Base-by-base conservation (phyloP, 495 filamentous ascomycete genomes). In the Diplogelasinospora grovesii region DNA sequence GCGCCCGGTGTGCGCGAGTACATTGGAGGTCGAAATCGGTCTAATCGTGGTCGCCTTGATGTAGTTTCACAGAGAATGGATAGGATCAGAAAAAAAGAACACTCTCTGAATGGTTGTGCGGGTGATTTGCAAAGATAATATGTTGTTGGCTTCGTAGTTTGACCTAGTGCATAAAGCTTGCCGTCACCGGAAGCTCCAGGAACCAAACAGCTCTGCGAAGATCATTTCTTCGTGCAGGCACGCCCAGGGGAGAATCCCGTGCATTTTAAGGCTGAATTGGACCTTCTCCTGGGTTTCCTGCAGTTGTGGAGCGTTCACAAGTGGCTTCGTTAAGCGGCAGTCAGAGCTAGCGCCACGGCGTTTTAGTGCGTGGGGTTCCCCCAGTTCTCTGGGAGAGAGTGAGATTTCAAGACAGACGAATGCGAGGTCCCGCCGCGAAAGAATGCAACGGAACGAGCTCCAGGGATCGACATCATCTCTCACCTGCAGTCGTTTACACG, bases 221-320 rank as follows among this genome's bases (percentile, higher is more conserved):
- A 22, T 33, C 16, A 10, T n/a, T 35, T 32, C 33, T 16, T 29
- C 27, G 16, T 25, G 36, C 31, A 37, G 15, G 15, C 24, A 40
- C 24, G 19, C 11, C 20, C 18, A 13, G 15, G 35, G 19, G 24
- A 15, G 15, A 19, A n/a, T 9, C n/a, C 21, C 28, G 27, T 34
- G 23, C 20, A 25, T 24, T 34, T 41, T 46, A 41, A 53, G 45
- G 38, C 42, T 49, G 39, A 46, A 43, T 43, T 29, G 21, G 20
- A 36, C 36, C 39, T 47, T 52, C 37, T 45, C 39, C 35, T 35
- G 35, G 43, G 33, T 43, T 46, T 43, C 43, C 35, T 43, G 26
- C 24, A 15, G 19, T 22, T 22, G 27, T 27, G 30, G 30, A 25
- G 26, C 22, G 36, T n/a, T 6, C 13, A 15, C 16, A 16, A 13